phyloP scores from a whole-genome alignment of 441 rosid species.

The Gossypium schwendimanii region DNA sequence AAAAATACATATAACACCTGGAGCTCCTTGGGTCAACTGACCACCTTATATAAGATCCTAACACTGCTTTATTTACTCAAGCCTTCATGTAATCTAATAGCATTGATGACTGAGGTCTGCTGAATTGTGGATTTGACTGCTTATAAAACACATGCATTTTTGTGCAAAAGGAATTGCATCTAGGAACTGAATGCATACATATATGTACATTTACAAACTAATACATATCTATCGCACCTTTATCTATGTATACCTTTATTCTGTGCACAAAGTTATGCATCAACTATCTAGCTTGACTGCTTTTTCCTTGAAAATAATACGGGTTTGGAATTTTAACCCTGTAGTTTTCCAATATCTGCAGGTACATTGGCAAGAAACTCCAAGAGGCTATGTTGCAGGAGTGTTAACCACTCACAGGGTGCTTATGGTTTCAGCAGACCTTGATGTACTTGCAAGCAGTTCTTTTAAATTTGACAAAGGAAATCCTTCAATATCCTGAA shows the following conservation, averaged over 20 bases:
- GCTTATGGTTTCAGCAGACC: constrained; percentile 85
- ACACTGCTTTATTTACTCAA: neutral
- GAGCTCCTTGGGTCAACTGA: neutral
- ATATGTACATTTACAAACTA: neutral
- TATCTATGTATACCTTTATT: neutral
- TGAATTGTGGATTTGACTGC: neutral
- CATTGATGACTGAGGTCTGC: neutral
- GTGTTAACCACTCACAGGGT: constrained; percentile 87
- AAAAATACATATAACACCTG: neutral
- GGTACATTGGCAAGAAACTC: constrained; percentile 99
- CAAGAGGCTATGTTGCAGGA: constrained; percentile 89
- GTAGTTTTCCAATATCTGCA: constrained; percentile 19
- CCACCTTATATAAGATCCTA: neutral
- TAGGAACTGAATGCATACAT: neutral
- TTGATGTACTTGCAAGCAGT: constrained; percentile 80
- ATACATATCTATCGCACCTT: neutral
- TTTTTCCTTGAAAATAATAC: constrained; percentile 1
- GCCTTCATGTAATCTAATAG: neutral
- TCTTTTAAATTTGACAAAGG: constrained; percentile 86
- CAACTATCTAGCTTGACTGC: neutral
- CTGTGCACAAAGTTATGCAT: neutral
- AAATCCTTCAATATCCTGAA: constrained; percentile 93
- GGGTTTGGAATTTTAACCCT: neutral
- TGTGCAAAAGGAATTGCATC: neutral
- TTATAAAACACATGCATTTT: neutral